Evolutionary conservation across 2,329 filamentous ascomycete species (phyloP), one percentile per base, ranked within the genome.

Genomic region (Beauveria varroae): DNA sequence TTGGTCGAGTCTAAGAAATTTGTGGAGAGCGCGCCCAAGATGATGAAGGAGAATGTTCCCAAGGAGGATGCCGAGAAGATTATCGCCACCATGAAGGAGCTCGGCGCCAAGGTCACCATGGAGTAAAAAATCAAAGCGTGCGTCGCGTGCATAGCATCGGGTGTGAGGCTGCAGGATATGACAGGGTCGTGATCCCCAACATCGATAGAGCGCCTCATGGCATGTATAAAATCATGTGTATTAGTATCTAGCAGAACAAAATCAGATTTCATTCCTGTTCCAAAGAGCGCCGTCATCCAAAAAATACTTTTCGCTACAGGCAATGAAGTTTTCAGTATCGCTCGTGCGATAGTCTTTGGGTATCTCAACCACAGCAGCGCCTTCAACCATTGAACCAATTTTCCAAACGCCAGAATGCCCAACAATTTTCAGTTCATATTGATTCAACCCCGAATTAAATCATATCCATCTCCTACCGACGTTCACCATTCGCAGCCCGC

Each of bases 1-100:
- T 84, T 99, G 80, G 96, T 99, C 68, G 95, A 99, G 78, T 96
- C 91, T 80, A 99, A 99, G 89, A 99, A 99, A 83, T 99, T 99
- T 72, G 95, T 99, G 67, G 95, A 99, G 84, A 91, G 90, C 73
- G 93, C 90, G 68, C 95, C 95, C 66, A 99, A 99, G 88, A 81
- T 91, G 76, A 90, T 99, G 91, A 98, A 98, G 87, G 95, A 99
- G 80, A 93, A 90, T 57, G 92, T 99, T 68, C 90, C 93, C 66
- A 99, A 99, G 86, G 95, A 99, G 73, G 96, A 99, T 76, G 92
- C 91, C 8, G 93, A 98, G 84, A 99, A 99, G 88, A 97, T 99
- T 72, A 86, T 99, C 63, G 90, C 91, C 76, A 87, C 90, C 47
- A 84, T 99, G 81, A 98, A 98, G 86, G 93, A 85, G 67, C 80